Base-by-base conservation (phyloP, 106 monocot species). In the Hemerocallis citrina region DNA sequence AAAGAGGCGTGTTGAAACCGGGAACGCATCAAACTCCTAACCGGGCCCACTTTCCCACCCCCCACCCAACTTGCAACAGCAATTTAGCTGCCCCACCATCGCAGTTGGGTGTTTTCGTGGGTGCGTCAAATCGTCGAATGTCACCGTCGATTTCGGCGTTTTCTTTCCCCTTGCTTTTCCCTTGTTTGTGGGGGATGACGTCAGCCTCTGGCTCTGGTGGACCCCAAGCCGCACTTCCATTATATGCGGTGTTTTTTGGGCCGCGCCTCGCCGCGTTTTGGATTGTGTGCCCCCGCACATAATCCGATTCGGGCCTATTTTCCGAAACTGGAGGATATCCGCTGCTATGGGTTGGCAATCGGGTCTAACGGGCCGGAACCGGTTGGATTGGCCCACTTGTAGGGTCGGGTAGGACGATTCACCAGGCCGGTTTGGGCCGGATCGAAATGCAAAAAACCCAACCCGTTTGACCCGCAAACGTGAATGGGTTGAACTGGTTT, bases 151-250 rank as follows among this genome's bases (percentile, higher is more conserved):
- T 57, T 57, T 35, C 19, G 34, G 34, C 20, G 7, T 57, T 5
- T n/a, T 20, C 35, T 4, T 54, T 3, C 31, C 37, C 37, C 11
- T 5, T 38, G 5, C 37, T 5, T 38, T 38, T 21, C 22, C 52
- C 7, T 52, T 16, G 16, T 38, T 54, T 54, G 54, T 54, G 54
- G 54, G 54, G 31, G 7, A 23, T 36, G 57, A 34, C 57, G 57
- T 33, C 17, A 23, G 52, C 12, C n/a, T n/a, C n/a, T n/a, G n/a
- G n/a, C n/a, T 14, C 1, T 20, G 25, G 32, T 19, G 57, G 57
- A 35, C 57, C 57, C 57, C 8, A 0, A 0, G 13, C 9, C 12
- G 10, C 51, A 51, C 51, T 51, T 51, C 51, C 51, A 7, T 51
- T 27, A 51, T 12, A 27, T 51, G 51, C 25, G 51, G 51, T 51